These are phyloP conservation scores for Ogataea neopini DNA, from an alignment of 805 yeast genomes.

Conservation along the genomic window DNA sequence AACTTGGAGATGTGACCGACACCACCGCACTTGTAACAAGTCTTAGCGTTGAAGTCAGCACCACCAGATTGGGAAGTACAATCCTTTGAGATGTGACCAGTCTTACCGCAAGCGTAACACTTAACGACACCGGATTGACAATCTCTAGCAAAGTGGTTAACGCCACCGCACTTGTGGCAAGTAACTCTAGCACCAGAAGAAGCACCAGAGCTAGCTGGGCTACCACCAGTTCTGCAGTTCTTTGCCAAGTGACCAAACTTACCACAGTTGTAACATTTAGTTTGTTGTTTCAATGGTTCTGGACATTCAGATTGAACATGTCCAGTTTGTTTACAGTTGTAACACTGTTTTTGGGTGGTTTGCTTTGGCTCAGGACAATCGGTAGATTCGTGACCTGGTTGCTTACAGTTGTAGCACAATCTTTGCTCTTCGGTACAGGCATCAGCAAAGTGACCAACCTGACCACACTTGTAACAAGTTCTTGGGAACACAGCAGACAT, in stretches of 20 bases:
- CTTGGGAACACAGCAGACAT: slow-evolving; percentile 45
- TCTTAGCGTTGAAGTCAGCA: slow-evolving; percentile 46
- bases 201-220: slow-evolving; percentile 23
- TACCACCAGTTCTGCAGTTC: slow-evolving; percentile 50
- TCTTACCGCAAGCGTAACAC: slow-evolving; percentile 91
- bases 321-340: slow-evolving; percentile 89
- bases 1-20: slow-evolving; percentile 88
- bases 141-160: slow-evolving; percentile 91
- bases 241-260: slow-evolving; percentile 81
- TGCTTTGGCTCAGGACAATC: slow-evolving; percentile 90
- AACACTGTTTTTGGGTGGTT: slow-evolving; percentile 83
- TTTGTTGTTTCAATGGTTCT: slow-evolving; percentile 51
- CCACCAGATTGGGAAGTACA: slow-evolving; percentile 63
- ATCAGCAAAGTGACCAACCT: slow-evolving; percentile 87
- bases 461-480: slow-evolving; percentile 91
- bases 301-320: slow-evolving; percentile 88
- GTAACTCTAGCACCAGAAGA: slow-evolving; percentile 42
- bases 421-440: slow-evolving; percentile 82
- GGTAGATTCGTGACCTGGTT: slow-evolving; percentile 85
- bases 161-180: slow-evolving; percentile 91
- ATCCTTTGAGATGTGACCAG: slow-evolving; percentile 87
- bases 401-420: slow-evolving; percentile 89
- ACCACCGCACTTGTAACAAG: slow-evolving; percentile 74
- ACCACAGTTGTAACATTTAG: slow-evolving; percentile 81
- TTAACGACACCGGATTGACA: slow-evolving; percentile 67